Percentiles rank a stretch among this genome's conserved stretches.
Evolutionary conservation across 768 basidiomycete species (phyloP).

Genomic region (Rhodosporidiobolus odoratus): DNA sequence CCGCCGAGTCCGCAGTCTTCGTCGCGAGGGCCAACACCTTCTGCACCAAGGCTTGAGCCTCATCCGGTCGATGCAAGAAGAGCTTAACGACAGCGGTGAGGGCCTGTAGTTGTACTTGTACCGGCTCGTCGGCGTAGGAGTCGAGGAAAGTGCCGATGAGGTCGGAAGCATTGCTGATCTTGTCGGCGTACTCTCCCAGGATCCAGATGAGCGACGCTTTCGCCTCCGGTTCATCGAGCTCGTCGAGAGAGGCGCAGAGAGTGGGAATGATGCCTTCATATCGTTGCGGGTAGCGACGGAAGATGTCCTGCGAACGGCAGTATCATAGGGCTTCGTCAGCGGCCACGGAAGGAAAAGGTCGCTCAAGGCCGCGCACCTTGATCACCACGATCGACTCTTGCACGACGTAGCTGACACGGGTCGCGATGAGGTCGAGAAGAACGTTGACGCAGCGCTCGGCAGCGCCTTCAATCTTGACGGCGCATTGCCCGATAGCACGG

Average conservation of each 20-base stretch:
- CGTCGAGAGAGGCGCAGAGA: slow-evolving; percentile 88
- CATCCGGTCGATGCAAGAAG: slow-evolving; percentile 89
- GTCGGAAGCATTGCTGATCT: slow-evolving; percentile 95
- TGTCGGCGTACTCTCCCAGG: slow-evolving; percentile 94
- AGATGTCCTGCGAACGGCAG: slow-evolving; percentile 67
- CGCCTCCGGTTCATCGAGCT: slow-evolving; percentile 95
- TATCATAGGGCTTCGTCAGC: background rate
- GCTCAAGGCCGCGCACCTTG: slow-evolving; percentile 63
- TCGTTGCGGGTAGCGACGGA: slow-evolving; percentile 90
- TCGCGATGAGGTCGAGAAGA: slow-evolving; percentile 82
- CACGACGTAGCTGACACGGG: slow-evolving; percentile 92
- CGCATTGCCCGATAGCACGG: slow-evolving; percentile 91
- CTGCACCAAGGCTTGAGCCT: slow-evolving; percentile 86
- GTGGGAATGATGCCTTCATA: slow-evolving; percentile 97
- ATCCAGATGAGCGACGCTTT: slow-evolving; percentile 99
- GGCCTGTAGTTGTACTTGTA: slow-evolving; percentile 52
- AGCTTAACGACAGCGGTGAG: slow-evolving; percentile 95
- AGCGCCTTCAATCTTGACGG: slow-evolving; percentile 86
- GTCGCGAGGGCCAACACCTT: slow-evolving; percentile 88
- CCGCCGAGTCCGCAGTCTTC: slow-evolving; percentile 93
- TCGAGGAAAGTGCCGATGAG: slow-evolving; percentile 84
- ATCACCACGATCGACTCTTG: slow-evolving; percentile 98
- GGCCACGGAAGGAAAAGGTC: background rate
- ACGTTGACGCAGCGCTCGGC: slow-evolving; percentile 94
- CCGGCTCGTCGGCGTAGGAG: slow-evolving; percentile 75